phyloP scores from a whole-genome alignment of 23 red algal species.

The Gracilaria caudata region DNA sequence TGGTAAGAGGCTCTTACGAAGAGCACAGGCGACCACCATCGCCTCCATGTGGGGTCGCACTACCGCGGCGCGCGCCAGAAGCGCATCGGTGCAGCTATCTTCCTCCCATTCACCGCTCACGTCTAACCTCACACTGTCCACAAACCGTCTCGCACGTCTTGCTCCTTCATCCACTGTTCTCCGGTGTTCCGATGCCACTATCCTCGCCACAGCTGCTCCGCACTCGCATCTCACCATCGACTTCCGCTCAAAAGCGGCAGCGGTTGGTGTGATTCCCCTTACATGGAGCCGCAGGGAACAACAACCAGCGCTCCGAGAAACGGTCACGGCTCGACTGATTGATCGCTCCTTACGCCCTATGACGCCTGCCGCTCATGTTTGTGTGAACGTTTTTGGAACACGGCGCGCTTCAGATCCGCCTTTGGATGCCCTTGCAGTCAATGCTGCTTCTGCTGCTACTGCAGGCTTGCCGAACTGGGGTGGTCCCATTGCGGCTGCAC shows the following conservation, averaged over 20 bases:
- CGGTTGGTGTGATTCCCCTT: conserved; percentile 85
- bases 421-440: conserved; percentile 80
- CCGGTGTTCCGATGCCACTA: background rate
- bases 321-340: conserved; percentile 77
- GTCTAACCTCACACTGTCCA: conserved; percentile 26
- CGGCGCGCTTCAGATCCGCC: conserved; percentile 21
- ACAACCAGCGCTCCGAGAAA: conserved; percentile 68
- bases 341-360: conserved; percentile 85
- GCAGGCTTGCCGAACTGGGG: conserved; percentile 32
- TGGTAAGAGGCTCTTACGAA: too few relatives aligned
- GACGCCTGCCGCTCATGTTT: conserved; percentile 54
- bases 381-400: conserved; percentile 61
- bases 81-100: conserved; percentile 31
- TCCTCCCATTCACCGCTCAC: conserved; percentile 5
- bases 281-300: conserved; percentile 78
- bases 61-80: conserved; percentile 21
- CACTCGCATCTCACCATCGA: conserved; percentile 56
- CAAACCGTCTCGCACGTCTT: conserved; percentile 64
- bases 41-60: conserved; percentile 35
- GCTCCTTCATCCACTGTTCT: conserved; percentile 47
- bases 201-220: conserved; percentile 59
- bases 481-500: conserved; percentile 51
- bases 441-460: conserved; percentile 68
- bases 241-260: conserved; percentile 79
- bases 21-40: too few relatives aligned